Percentiles rank a stretch among this genome's conserved stretches.
phyloP scores from a whole-genome alignment of 441 rosid genomes.

The Gossypium schwendimanii region DNA sequence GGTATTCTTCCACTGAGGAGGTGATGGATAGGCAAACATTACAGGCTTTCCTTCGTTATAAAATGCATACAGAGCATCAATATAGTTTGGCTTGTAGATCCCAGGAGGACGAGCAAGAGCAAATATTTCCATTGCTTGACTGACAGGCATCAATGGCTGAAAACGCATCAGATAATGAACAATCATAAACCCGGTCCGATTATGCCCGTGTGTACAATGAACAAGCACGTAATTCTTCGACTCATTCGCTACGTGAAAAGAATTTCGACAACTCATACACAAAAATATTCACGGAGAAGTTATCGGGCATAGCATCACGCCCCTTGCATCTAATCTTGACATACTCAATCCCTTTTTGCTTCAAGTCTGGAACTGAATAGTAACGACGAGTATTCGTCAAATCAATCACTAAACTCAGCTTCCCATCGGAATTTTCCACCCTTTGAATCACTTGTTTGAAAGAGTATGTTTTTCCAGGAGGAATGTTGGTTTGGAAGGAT shows the following conservation, averaged over 20 bases:
- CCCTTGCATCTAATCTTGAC: not conserved
- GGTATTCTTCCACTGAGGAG: constrained; percentile 90
- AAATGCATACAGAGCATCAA: constrained; percentile 65
- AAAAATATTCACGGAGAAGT: constrained; percentile 60
- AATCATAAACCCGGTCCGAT: constrained; percentile 96
- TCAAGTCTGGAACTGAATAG: not conserved
- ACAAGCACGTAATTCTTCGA: constrained; percentile 78
- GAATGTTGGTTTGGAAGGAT: not conserved
- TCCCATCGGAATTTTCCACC: not conserved
- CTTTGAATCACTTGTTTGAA: not conserved
- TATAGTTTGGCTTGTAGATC: constrained; percentile 84
- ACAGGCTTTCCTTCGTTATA: constrained; percentile 88
- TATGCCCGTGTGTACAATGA: constrained; percentile 96
- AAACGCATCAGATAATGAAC: constrained; percentile 86
- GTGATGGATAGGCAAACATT: constrained; percentile 55
- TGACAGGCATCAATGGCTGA: constrained; percentile 49
- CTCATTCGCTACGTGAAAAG: constrained; percentile 38
- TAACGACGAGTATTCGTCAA: constrained; percentile 1
- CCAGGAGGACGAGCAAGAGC: constrained; percentile 92
- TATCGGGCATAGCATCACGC: not conserved
- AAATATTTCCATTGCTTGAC: constrained; percentile 77
- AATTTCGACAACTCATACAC: constrained; percentile 77
- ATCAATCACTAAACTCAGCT: not conserved
- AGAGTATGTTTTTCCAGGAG: not conserved
- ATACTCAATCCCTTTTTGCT: not conserved